Conservation (phyloP, 257 asterid species). For the Nicotiana obtusifolia region DNA sequence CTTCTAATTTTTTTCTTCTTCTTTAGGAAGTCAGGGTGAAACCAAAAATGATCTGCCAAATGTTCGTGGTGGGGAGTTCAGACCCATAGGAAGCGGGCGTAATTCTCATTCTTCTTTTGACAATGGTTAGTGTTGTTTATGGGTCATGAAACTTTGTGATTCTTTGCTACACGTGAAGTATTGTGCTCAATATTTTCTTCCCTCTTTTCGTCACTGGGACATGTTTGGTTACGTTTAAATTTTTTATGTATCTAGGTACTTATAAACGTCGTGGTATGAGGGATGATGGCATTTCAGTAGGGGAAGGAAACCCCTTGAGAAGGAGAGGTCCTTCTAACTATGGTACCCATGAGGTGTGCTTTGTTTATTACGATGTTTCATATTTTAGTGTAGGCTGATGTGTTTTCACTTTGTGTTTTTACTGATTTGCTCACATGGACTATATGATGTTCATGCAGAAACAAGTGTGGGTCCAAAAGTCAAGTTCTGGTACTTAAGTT, state of each 20-base stretch:
- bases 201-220: background rate
- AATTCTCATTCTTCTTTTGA: constrained; percentile 49
- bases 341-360: constrained; percentile 62
- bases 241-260: constrained; percentile 44
- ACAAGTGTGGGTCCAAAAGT: constrained; percentile 97
- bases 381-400: background rate
- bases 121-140: constrained; percentile 49
- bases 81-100: constrained; percentile 47
- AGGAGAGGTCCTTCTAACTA: constrained; percentile 60
- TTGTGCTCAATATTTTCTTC: background rate
- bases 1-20: constrained; percentile 4
- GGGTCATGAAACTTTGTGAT: constrained; percentile 9
- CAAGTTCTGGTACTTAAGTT: constrained; percentile 68
- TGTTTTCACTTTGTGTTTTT: background rate
- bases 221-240: constrained; percentile 1
- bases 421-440: constrained; percentile 1
- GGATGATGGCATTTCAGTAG: constrained; percentile 47
- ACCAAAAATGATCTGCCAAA: constrained; percentile 34
- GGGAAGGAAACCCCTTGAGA: constrained; percentile 60
- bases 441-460: constrained; percentile 47
- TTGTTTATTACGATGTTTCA: background rate
- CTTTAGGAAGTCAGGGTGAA: constrained; percentile 50
- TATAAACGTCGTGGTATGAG: constrained; percentile 66
- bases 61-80: constrained; percentile 50
- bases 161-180: background rate